A percentile compares a stretch with the other conserved stretches of the same genome.
Conservation (phyloP, 805 yeast genomes). For the Starmera quercuum region DNA sequence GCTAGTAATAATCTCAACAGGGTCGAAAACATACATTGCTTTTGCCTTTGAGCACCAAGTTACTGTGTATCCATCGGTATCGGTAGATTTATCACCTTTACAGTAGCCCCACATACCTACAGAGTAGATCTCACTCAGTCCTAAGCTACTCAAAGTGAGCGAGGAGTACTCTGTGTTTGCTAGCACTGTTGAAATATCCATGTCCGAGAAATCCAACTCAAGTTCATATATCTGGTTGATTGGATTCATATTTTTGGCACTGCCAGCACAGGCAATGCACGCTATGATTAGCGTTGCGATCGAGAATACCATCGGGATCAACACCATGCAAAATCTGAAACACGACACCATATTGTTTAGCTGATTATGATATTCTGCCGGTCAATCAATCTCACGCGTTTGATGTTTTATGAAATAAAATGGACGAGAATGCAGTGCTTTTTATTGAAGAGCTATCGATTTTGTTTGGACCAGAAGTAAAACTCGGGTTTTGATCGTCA, state of each 20-base stretch:
- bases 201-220: conserved; percentile 34
- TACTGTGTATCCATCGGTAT: conserved; percentile 20
- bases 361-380: no score
- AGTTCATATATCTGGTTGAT: conserved; percentile 39
- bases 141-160: conserved; percentile 19
- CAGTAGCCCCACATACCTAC: conserved; percentile 66
- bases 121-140: conserved; percentile 39
- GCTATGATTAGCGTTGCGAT: conserved; percentile 39
- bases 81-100: conserved; percentile 24
- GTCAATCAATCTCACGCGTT: no score
- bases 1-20: conserved; percentile 26
- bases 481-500: no score
- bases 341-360: conserved; percentile 13
- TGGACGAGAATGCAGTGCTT: no score
- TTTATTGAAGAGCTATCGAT: no score
- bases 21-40: conserved; percentile 51
- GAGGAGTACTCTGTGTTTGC: conserved; percentile 4
- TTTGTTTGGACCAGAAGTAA: no score
- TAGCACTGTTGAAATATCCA: conserved; percentile 17
- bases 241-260: conserved; percentile 33
- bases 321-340: conserved; percentile 19
- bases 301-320: conserved; percentile 24
- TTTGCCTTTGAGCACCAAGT: conserved; percentile 47
- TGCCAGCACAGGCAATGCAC: conserved; percentile 45
- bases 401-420: no score